Percentiles rank a stretch among this genome's conserved stretches.
phyloP scores from a whole-genome alignment of 2,329 filamentous ascomycete species.

The Tolypocladium cylindrosporum region DNA sequence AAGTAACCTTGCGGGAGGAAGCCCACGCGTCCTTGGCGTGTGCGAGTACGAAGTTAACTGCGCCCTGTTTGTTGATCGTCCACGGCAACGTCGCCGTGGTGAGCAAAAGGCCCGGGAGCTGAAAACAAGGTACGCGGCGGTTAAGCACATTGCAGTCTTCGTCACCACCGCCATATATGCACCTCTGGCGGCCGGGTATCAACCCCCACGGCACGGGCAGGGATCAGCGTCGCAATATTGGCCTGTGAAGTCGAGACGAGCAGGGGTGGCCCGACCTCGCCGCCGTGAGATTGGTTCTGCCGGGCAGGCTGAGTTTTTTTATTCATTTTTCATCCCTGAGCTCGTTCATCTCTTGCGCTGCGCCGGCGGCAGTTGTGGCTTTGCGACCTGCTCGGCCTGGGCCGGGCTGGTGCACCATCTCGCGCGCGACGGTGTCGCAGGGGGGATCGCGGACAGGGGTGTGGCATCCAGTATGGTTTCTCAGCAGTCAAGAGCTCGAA shows the following conservation, averaged over 20 bases:
- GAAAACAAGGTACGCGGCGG: background rate
- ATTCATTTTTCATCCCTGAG: background rate
- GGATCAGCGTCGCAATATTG: constrained; percentile 1
- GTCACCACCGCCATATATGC: background rate
- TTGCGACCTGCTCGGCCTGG: background rate
- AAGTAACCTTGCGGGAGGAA: background rate
- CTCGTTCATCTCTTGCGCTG: background rate
- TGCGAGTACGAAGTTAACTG: too few species aligned
- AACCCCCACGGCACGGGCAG: background rate
- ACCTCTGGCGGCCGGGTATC: background rate
- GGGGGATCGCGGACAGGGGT: background rate
- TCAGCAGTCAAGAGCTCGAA: background rate
- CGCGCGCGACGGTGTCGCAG: background rate
- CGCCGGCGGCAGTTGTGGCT: background rate
- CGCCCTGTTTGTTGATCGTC: background rate
- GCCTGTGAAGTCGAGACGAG: background rate
- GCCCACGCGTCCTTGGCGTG: background rate
- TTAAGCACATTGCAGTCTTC: background rate
- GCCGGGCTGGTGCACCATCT: background rate
- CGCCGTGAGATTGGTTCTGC: background rate
- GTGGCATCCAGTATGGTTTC: background rate
- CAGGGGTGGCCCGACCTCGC: background rate
- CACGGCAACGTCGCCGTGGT: background rate
- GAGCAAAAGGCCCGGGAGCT: too few species aligned
- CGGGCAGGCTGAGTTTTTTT: background rate